A percentile compares a stretch with the other conserved stretches of the same genome.
phyloP scores from a whole-genome alignment of 148 eudicot genomes.

The Rhododendron molle region DNA sequence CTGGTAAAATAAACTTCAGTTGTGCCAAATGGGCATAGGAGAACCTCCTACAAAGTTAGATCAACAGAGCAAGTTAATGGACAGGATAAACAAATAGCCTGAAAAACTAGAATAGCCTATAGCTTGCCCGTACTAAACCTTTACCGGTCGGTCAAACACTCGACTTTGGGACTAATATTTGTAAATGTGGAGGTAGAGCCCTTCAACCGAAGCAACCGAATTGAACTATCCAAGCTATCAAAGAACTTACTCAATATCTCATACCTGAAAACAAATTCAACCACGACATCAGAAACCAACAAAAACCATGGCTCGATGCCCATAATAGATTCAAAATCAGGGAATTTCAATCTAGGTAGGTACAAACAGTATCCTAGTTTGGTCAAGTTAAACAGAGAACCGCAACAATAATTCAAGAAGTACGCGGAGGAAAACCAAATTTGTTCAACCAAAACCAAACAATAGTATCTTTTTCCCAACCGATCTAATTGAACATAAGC shows the following conservation, averaged over 20 bases:
- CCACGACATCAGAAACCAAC: background rate
- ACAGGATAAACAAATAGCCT: background rate
- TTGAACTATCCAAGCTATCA: conserved; percentile 56
- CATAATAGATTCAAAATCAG: background rate
- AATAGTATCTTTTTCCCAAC: background rate
- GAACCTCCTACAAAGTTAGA: conserved; percentile 55
- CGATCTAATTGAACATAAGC: background rate
- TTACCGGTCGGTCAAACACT: conserved; percentile 66
- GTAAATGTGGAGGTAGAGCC: conserved; percentile 40
- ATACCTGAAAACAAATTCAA: conserved; percentile 37
- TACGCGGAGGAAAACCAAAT: background rate
- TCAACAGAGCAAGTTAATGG: background rate
- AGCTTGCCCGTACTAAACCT: background rate
- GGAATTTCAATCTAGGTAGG: background rate
- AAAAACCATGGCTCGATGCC: background rate
- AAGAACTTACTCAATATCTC: conserved; percentile 64
- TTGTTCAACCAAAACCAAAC: background rate
- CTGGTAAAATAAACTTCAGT: conserved; percentile 69
- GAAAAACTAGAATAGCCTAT: background rate
- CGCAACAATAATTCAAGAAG: background rate
- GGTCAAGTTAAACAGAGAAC: background rate
- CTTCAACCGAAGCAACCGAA: conserved; percentile 51
- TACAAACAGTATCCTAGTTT: background rate
- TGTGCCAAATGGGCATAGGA: conserved; percentile 65
- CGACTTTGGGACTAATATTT: conserved; percentile 53